A percentile compares a stretch with the other conserved stretches of the same genome.
phyloP scores from a whole-genome alignment of 164 flowering plant genomes.

The Vitis amurensis region DNA sequence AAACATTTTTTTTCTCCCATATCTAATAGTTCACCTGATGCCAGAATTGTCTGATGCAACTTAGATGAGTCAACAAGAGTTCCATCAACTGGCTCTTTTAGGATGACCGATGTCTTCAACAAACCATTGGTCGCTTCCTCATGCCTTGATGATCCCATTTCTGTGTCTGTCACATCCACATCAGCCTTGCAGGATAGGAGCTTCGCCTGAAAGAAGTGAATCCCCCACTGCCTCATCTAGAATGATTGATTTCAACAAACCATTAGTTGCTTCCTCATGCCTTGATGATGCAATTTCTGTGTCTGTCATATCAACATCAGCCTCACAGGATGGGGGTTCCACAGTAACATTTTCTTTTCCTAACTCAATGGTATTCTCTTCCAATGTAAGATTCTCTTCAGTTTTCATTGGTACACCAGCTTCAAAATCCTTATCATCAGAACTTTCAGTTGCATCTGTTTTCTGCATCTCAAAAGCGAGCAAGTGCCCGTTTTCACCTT shows the following conservation, averaged over 20 bases:
- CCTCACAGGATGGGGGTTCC: constrained; percentile 7
- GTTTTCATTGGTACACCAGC: constrained; percentile 14
- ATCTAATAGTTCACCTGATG: constrained; percentile 12
- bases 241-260: neutral
- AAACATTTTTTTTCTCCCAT: constrained; percentile 7
- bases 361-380: constrained; percentile 4
- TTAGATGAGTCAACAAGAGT: neutral
- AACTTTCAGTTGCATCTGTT: constrained; percentile 9
- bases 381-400: constrained; percentile 14
- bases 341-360: constrained; percentile 13
- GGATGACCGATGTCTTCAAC: neutral
- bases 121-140: neutral
- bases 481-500: neutral
- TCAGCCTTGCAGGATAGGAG: constrained; percentile 11
- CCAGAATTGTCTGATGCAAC: constrained; percentile 9
- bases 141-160: constrained; percentile 1
- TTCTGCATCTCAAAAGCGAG: constrained; percentile 6
- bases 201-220: constrained; percentile 13
- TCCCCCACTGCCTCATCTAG: neutral
- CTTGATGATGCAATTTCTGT: constrained; percentile 4
- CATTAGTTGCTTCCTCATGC: neutral
- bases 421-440: constrained; percentile 15
- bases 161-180: constrained; percentile 18
- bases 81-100: constrained; percentile 1
- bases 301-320: constrained; percentile 17